phyloP scores from a whole-genome alignment of 768 basidiomycete species.

The Fibroporia radiculosa region DNA sequence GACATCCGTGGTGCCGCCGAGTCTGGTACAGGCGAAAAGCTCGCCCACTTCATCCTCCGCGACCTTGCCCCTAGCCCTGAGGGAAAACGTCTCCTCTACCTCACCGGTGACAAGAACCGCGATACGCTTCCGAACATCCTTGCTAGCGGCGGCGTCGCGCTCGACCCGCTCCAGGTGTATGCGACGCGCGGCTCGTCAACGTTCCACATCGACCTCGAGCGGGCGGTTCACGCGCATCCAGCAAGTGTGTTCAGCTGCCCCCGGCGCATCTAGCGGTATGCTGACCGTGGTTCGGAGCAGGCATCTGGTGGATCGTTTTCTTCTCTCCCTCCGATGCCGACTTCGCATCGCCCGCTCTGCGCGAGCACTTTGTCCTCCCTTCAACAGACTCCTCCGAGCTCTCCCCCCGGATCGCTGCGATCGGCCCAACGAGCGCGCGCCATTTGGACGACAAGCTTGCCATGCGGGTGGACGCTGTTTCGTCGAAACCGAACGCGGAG shows the following conservation, averaged over 20 bases:
- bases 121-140: conserved; percentile 56
- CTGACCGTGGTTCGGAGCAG: background rate
- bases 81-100: conserved; percentile 46
- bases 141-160: conserved; percentile 31
- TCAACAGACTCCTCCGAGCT: background rate
- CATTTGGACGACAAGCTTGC: conserved; percentile 40
- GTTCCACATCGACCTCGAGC: conserved; percentile 37
- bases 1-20: conserved; percentile 37
- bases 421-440: conserved; percentile 58
- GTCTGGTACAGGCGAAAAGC: conserved; percentile 60
- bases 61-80: conserved; percentile 19
- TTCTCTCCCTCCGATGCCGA: conserved; percentile 71
- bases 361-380: conserved; percentile 35
- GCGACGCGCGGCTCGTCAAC: conserved; percentile 49
- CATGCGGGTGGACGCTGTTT: conserved; percentile 45
- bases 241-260: too few species aligned
- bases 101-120: conserved; percentile 83
- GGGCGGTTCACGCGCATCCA: conserved; percentile 1
- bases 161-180: conserved; percentile 60
- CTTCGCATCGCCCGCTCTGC: conserved; percentile 45
- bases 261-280: too few species aligned
- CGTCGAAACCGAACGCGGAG: conserved; percentile 50
- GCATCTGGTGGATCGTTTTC: conserved; percentile 60
- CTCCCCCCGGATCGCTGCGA: conserved; percentile 39
- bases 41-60: conserved; percentile 54